A percentile compares a stretch with the other conserved stretches of the same genome.
Evolutionary conservation across 2,329 filamentous ascomycete species (phyloP).

Genomic region (Fusarium clavum): DNA sequence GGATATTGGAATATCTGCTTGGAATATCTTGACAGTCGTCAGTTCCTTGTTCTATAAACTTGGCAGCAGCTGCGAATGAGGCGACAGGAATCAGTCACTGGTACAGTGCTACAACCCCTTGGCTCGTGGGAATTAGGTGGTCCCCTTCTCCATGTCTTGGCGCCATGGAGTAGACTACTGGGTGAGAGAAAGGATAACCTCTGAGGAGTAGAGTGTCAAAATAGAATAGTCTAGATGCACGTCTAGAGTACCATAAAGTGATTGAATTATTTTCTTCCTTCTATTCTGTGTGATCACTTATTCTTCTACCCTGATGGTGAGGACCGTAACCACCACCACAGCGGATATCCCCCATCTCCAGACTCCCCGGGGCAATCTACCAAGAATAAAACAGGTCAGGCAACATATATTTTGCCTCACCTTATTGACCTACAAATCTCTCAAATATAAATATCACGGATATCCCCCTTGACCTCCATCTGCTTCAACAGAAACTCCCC

Average conservation of each 20-base stretch:
- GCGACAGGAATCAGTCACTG: slow-evolving; percentile 36
- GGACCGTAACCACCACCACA: not conserved
- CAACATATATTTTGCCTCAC: not conserved
- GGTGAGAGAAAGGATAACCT: not conserved
- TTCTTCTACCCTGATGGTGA: not conserved
- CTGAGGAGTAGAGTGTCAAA: not conserved
- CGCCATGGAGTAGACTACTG: slow-evolving; percentile 4
- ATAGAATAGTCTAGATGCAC: not conserved
- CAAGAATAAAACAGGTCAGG: not conserved
- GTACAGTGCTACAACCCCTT: slow-evolving; percentile 5
- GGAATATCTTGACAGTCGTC: not conserved
- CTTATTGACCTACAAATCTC: rapidly evolving
- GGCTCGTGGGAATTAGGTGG: slow-evolving; percentile 10
- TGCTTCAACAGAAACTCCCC: not conserved
- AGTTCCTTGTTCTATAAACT: slow-evolving; percentile 13
- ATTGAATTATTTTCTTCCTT: no score
- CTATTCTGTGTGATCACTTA: not conserved
- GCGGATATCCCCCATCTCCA: not conserved
- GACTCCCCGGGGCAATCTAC: not conserved
- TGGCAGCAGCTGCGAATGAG: slow-evolving; percentile 35
- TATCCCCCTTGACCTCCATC: not conserved
- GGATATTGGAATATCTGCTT: not conserved
- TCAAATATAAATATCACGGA: not conserved
- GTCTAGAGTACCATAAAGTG: no score
- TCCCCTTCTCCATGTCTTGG: slow-evolving; percentile 34